These are phyloP conservation scores for Tolypocladium album DNA, from an alignment of 2,329 filamentous ascomycete species.

Conservation along the genomic window DNA sequence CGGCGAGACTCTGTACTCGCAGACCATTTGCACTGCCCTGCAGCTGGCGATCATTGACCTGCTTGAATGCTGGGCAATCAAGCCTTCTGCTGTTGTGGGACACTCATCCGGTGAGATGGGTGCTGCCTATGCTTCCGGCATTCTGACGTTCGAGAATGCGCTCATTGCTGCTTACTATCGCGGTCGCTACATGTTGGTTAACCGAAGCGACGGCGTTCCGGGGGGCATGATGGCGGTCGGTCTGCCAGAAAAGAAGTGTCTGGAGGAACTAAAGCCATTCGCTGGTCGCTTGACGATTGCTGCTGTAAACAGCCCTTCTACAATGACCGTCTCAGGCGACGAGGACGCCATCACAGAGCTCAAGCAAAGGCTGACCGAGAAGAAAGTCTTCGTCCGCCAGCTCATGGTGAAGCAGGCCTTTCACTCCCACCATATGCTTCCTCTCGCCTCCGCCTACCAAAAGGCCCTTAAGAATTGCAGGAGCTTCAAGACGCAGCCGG, in stretches of 20 bases:
- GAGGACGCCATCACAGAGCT: neutral
- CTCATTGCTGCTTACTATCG: neutral
- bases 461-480: neutral
- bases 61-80: conserved; percentile 7
- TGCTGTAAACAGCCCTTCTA: neutral
- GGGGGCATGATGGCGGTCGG: neutral
- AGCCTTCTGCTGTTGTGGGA: neutral
- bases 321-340: neutral
- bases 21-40: conserved; percentile 26
- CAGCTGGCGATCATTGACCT: conserved; percentile 28
- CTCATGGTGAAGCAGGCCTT: neutral
- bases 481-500: neutral
- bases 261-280: neutral
- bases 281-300: neutral
- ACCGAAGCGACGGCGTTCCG: neutral
- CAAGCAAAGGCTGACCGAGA: neutral
- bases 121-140: neutral
- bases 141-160: neutral
- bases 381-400: neutral
- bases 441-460: neutral
- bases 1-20: conserved; percentile 16
- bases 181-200: neutral
- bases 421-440: neutral
- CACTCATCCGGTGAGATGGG: neutral
- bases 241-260: neutral